Conservation (phyloP, 108 stramenopile species). For the Cyclotella cryptica region DNA sequence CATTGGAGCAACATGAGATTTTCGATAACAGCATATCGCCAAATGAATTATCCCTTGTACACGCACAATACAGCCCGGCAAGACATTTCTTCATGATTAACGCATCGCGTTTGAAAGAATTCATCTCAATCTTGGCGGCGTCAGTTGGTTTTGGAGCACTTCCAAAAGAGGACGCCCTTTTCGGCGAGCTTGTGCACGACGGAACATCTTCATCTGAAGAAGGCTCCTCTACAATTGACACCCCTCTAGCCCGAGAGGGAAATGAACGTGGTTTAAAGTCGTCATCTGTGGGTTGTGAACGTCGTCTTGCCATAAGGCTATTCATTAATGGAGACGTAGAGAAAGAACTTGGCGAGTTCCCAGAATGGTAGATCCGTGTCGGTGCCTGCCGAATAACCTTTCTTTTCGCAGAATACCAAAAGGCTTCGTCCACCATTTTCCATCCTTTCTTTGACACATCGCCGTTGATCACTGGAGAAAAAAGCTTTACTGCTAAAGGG, state of each 20-base stretch:
- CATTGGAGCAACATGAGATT: constrained; percentile 7
- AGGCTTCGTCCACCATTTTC: constrained; percentile 58
- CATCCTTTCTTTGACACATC: constrained; percentile 14
- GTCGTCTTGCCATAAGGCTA: neutral
- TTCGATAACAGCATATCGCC: constrained; percentile 69
- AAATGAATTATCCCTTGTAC: constrained; percentile 64
- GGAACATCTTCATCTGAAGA: constrained; percentile 14
- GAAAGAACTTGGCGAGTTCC: constrained; percentile 19
- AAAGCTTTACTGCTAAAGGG: constrained; percentile 54
- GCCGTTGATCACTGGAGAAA: constrained; percentile 13
- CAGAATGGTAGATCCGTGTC: neutral
- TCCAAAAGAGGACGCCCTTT: no score
- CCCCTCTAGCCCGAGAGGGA: constrained; percentile 21
- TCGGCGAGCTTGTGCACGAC: neutral
- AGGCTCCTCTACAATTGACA: constrained; percentile 28
- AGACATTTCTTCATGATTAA: constrained; percentile 63
- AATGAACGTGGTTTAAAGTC: constrained; percentile 31
- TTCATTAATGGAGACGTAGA: constrained; percentile 16
- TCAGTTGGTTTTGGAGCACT: neutral
- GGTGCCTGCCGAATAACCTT: constrained; percentile 16
- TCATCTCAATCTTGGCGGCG: neutral
- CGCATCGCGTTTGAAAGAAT: constrained; percentile 38
- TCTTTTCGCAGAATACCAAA: constrained; percentile 36
- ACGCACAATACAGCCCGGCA: constrained; percentile 71
- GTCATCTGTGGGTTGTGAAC: constrained; percentile 2